A percentile compares a stretch with the other conserved stretches of the same genome.
phyloP scores from a whole-genome alignment of 345 rosid genomes.

The Cardamine occulta region DNA sequence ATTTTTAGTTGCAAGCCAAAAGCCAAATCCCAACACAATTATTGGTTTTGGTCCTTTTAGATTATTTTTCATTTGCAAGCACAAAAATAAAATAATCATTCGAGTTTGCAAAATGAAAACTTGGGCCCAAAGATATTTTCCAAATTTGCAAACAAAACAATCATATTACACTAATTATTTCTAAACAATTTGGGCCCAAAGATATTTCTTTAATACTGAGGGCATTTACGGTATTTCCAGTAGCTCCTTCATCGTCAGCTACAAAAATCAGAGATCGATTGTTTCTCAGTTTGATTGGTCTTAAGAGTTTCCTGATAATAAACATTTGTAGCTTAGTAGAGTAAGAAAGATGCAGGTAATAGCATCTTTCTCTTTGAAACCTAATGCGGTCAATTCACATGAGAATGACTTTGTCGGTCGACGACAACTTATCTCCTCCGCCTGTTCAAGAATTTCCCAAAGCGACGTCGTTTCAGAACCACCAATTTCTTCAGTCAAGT shows the following conservation, averaged over 20 bases:
- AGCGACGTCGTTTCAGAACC: constrained; percentile 35
- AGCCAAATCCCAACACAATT: too few species aligned
- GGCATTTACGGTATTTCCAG: constrained; percentile 14
- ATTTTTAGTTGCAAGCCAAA: too few species aligned
- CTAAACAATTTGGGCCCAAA: not conserved
- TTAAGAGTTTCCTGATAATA: not conserved
- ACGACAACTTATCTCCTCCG: constrained; percentile 48
- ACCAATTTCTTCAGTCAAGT: constrained; percentile 48
- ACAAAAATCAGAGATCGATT: not conserved
- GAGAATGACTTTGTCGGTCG: constrained; percentile 45
- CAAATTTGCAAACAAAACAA: not conserved
- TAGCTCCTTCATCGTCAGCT: constrained; percentile 12
- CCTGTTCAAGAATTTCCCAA: constrained; percentile 44
- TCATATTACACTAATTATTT: not conserved
- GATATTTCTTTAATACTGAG: not conserved
- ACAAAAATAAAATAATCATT: too few species aligned
- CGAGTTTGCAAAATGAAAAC: too few species aligned
- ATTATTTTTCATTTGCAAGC: too few species aligned
- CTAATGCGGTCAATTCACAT: constrained; percentile 21
- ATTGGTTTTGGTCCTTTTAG: too few species aligned
- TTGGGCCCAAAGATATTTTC: too few species aligned
- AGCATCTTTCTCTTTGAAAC: constrained; percentile 46
- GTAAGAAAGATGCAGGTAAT: constrained; percentile 50
- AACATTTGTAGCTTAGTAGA: not conserved
- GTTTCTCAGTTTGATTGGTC: constrained; percentile 28